These are phyloP conservation scores for Diacronema lutheri DNA, from an alignment of 78 protist species.

Conservation along the genomic window DNA sequence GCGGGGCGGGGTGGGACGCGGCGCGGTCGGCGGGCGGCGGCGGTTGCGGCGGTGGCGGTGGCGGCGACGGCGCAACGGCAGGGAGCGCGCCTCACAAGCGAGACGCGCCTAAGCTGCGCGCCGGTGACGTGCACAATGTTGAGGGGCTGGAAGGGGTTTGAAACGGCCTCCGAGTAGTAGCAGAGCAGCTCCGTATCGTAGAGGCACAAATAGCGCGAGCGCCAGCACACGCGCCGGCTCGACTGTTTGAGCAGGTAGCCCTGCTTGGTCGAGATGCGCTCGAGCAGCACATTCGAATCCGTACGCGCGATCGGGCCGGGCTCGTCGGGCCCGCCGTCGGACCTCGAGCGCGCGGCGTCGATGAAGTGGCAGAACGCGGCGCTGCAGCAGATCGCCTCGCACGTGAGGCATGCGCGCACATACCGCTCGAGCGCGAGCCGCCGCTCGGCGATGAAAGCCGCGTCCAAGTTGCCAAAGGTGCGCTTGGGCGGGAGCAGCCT, in stretches of 20 bases:
- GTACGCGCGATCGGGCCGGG: too few species aligned
- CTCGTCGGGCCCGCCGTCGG: too few species aligned
- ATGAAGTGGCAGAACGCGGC: neutral
- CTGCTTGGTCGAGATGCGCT: too few species aligned
- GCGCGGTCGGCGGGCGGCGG: neutral
- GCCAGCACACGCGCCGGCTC: neutral
- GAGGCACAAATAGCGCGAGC: neutral
- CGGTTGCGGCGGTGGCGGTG: neutral
- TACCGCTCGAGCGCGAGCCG: neutral
- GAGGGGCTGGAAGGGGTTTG: constrained; percentile 7
- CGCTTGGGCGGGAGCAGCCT: neutral
- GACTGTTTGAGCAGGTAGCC: neutral
- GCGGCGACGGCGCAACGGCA: neutral
- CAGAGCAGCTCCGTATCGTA: neutral
- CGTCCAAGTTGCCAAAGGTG: neutral
- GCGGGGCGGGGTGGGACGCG: neutral
- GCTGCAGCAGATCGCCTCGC: neutral
- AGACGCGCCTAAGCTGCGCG: neutral
- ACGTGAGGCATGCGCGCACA: neutral
- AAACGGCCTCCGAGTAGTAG: neutral
- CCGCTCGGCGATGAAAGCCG: neutral
- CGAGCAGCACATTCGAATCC: too few species aligned
- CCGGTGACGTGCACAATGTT: neutral
- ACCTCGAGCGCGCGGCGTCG: too few species aligned
- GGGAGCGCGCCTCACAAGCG: neutral